phyloP scores from a whole-genome alignment of 495 filamentous ascomycete species.

The Copromyces sp. region DNA sequence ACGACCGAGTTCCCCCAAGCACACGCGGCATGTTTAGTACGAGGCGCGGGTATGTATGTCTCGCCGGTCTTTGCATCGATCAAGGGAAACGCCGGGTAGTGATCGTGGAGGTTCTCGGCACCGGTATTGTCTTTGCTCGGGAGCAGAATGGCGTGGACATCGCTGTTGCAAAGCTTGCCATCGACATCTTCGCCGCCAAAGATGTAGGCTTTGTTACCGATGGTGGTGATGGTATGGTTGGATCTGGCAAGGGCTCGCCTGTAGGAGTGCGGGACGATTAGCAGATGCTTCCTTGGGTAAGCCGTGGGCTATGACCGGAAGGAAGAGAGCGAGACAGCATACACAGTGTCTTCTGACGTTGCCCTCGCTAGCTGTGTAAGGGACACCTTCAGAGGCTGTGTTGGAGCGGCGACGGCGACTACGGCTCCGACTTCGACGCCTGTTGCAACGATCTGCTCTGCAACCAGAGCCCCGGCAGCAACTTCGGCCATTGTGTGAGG shows the following conservation, averaged over 20 bases:
- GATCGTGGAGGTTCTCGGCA: conserved; percentile 12
- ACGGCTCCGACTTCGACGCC: conserved; percentile 29
- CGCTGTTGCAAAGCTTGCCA: conserved; percentile 32
- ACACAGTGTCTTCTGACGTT: conserved; percentile 13
- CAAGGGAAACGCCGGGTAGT: conserved; percentile 14
- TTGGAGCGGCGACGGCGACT: conserved; percentile 28
- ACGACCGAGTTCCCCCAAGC: conserved; percentile 26
- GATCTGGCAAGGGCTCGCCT: conserved; percentile 33
- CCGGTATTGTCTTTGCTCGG: conserved; percentile 13
- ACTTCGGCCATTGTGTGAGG: conserved; percentile 24
- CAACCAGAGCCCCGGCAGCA: conserved; percentile 29
- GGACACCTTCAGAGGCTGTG: conserved; percentile 32
- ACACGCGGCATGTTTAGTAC: conserved; percentile 35
- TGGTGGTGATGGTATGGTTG: conserved; percentile 36
- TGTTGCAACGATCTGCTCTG: conserved; percentile 35
- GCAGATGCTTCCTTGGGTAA: neutral
- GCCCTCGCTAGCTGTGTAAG: conserved; percentile 30
- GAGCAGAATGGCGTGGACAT: conserved; percentile 36
- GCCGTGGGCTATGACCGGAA: neutral
- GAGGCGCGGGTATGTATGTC: conserved; percentile 26
- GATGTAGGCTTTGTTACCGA: conserved; percentile 39
- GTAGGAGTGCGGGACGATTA: neutral
- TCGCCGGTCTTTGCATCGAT: conserved; percentile 25
- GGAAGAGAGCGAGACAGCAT: neutral
- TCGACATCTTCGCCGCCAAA: conserved; percentile 37